A percentile compares a stretch with the other conserved stretches of the same genome.
These are phyloP conservation scores for Vaccinium macrocarpon DNA, from an alignment of 148 eudicot genomes.

Conservation along the genomic window DNA sequence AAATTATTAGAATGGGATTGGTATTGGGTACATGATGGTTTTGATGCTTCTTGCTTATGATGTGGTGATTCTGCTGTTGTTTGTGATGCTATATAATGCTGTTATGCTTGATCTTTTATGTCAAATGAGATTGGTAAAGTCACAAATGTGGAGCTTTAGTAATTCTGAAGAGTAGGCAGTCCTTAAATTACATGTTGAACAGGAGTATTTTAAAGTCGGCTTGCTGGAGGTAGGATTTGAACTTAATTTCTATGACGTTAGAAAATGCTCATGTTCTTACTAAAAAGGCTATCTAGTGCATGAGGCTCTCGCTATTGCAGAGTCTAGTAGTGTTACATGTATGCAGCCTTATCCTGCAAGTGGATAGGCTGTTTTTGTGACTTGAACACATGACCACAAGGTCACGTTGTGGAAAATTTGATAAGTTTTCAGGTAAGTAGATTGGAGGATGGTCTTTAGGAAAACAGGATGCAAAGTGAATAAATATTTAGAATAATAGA, in stretches of 20 bases:
- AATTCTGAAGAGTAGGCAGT: not conserved
- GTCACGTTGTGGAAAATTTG: not conserved
- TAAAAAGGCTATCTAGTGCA: no score
- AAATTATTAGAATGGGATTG: not conserved
- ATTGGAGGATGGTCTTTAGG: not conserved
- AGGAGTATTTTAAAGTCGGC: not conserved
- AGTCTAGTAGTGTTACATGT: no score
- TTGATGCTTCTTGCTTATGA: not conserved
- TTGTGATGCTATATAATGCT: not conserved
- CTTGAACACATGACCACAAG: no score
- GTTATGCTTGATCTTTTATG: not conserved
- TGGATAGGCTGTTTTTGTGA: no score
- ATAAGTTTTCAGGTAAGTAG: not conserved
- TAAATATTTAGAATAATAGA: not conserved
- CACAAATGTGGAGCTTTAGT: not conserved
- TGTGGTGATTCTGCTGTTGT: not conserved
- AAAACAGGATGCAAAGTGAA: not conserved
- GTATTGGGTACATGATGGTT: not conserved
- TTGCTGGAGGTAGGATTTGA: not conserved
- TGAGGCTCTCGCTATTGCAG: no score
- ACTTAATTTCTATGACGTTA: not conserved
- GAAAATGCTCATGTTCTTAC: not conserved
- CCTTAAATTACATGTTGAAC: not conserved
- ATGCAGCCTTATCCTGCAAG: no score
- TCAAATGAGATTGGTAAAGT: constrained; percentile 5